Conservation (phyloP, 768 basidiomycete genomes). For the Daedaleopsis sinensis region DNA sequence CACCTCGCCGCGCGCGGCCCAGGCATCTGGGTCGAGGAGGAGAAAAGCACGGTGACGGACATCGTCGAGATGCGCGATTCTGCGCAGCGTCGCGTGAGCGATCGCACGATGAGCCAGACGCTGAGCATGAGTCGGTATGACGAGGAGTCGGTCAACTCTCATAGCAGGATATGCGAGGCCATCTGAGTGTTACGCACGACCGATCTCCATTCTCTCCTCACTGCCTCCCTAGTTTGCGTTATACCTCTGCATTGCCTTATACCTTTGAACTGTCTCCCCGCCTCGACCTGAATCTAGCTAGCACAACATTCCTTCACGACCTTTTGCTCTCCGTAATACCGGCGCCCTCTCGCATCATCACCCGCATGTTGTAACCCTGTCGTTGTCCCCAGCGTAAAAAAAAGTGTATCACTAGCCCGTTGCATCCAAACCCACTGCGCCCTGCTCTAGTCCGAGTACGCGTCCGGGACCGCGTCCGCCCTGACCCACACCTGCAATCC, state of each 20-base stretch:
- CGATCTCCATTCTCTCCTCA: too few relatives aligned
- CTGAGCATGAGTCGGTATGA: slow-evolving; percentile 10
- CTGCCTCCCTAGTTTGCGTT: too few relatives aligned
- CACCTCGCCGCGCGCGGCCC: slow-evolving; percentile 8
- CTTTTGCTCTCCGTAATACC: too few relatives aligned
- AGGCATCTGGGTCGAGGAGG: slow-evolving; percentile 18
- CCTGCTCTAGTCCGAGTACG: too few relatives aligned
- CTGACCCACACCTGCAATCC: slow-evolving; percentile 63
- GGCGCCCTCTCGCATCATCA: neutral
- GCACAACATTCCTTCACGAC: too few relatives aligned
- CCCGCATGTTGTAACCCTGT: neutral
- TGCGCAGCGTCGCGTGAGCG: slow-evolving; percentile 6
- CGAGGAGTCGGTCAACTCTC: slow-evolving; percentile 2
- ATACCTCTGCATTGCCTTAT: too few relatives aligned
- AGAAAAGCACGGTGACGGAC: slow-evolving; percentile 18
- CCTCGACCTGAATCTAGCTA: too few relatives aligned
- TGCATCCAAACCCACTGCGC: neutral
- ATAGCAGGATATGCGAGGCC: slow-evolving; percentile 1
- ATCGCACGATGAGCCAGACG: neutral
- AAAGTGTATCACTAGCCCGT: neutral
- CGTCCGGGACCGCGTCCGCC: neutral
- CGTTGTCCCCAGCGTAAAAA: neutral
- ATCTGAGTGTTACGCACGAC: neutral
- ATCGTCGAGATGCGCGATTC: slow-evolving; percentile 14
- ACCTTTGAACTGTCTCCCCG: too few relatives aligned